Percentiles rank a stretch among this genome's conserved stretches.
These are phyloP conservation scores for Bipolaris zeicola DNA, from an alignment of 2,329 filamentous ascomycete species.

Conservation along the genomic window DNA sequence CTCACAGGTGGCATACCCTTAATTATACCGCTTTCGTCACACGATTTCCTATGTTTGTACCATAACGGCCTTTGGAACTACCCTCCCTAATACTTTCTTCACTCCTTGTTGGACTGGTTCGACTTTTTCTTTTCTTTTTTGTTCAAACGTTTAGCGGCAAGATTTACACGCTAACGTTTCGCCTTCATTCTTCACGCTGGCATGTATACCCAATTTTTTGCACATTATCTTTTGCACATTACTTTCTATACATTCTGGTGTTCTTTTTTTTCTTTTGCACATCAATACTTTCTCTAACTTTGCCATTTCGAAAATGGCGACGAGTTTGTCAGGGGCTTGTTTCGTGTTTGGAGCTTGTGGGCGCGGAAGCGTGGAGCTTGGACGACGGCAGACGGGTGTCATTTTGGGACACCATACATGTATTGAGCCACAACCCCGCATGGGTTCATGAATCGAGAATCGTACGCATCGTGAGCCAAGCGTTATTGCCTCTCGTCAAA, in stretches of 20 bases:
- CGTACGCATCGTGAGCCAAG: conserved; percentile 22
- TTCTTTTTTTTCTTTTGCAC: conserved; percentile 16
- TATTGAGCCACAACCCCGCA: conserved; percentile 29
- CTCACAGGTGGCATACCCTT: conserved; percentile 21
- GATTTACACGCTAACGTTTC: conserved; percentile 7
- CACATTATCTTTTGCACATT: background rate
- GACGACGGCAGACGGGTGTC: conserved; percentile 20
- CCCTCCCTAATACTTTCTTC: conserved; percentile 20
- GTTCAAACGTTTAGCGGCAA: conserved; percentile 13
- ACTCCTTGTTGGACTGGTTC: conserved; percentile 14
- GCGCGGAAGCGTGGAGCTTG: conserved; percentile 16
- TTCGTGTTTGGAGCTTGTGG: conserved; percentile 29
- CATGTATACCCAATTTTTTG: conserved; percentile 13
- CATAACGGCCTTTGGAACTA: conserved; percentile 36
- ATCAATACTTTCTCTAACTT: conserved; percentile 21
- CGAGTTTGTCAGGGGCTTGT: conserved; percentile 27
- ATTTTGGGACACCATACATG: conserved; percentile 33
- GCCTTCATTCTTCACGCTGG: conserved; percentile 9
- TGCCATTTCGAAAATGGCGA: conserved; percentile 18
- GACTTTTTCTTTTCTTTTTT: conserved; percentile 8
- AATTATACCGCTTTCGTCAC: conserved; percentile 20
- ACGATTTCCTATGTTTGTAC: conserved; percentile 27
- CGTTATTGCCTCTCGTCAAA: conserved; percentile 9
- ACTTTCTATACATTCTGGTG: conserved; percentile 6
- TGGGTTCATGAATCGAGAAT: conserved; percentile 31